These are phyloP conservation scores for Starmerella tilneyi DNA, from an alignment of 805 yeast species.

Conservation along the genomic window DNA sequence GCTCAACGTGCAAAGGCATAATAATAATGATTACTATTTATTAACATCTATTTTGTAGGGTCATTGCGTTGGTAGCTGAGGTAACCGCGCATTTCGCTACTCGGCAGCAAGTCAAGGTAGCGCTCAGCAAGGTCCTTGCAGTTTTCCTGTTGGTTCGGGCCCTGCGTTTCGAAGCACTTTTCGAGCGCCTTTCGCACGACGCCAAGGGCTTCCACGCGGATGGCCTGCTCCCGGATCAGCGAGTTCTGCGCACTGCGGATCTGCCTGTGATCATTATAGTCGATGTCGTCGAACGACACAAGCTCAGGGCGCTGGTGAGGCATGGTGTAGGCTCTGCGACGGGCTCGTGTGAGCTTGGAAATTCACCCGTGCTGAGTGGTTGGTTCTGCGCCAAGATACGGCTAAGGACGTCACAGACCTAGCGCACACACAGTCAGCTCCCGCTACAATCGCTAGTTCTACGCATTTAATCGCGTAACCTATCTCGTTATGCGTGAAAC, in stretches of 20 bases:
- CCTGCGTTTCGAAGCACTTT: constrained; percentile 52
- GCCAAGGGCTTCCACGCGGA: constrained; percentile 56
- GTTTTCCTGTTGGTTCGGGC: constrained; percentile 64
- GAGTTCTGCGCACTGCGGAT: constrained; percentile 67
- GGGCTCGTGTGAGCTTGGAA: constrained; percentile 2
- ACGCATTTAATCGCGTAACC: no score
- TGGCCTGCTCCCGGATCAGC: constrained; percentile 69
- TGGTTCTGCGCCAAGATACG: no score
- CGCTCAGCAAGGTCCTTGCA: constrained; percentile 61
- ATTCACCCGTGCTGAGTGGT: constrained; percentile 4
- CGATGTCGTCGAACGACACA: constrained; percentile 75
- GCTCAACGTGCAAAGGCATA: no score
- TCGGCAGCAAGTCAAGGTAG: constrained; percentile 66
- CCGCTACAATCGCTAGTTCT: no score
- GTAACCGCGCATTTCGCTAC: constrained; percentile 58
- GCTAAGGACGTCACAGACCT: no score
- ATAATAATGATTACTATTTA: no score
- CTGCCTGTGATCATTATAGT: constrained; percentile 54
- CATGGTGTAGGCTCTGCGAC: constrained; percentile 14
- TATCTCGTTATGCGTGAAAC: no score
- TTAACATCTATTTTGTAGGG: constrained; percentile 48
- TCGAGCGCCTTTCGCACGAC: constrained; percentile 64
- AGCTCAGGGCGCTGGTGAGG: constrained; percentile 43
- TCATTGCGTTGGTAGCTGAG: constrained; percentile 84
- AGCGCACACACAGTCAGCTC: background rate